Conservation (phyloP, 805 yeast genomes). For the Komagataella phaffii region DNA sequence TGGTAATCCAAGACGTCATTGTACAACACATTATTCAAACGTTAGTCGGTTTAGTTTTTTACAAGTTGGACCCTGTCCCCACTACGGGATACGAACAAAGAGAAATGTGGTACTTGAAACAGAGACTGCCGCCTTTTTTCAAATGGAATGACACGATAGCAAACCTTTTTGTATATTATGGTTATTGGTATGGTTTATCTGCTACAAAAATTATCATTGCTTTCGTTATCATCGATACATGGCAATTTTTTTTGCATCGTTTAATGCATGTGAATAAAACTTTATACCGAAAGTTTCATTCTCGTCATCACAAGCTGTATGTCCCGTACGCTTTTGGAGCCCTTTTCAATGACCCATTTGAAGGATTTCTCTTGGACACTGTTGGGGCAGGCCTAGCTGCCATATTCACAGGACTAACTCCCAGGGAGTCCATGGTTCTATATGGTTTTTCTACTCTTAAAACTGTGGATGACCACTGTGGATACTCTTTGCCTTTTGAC, state of each 20-base stretch:
- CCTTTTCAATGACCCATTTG: slow-evolving; percentile 83
- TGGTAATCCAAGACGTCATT: slow-evolving; percentile 72
- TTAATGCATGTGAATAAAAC: slow-evolving; percentile 73
- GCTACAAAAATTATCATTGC: slow-evolving; percentile 43
- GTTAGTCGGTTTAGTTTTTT: slow-evolving; percentile 44
- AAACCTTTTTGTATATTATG: slow-evolving; percentile 28
- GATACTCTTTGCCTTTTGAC: slow-evolving; percentile 88
- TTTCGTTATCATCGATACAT: slow-evolving; percentile 70
- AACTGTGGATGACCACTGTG: slow-evolving; percentile 98
- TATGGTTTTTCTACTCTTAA: slow-evolving; percentile 87
- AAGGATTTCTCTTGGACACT: slow-evolving; percentile 88
- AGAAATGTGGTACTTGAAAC: slow-evolving; percentile 32
- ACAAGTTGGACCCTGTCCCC: slow-evolving; percentile 41
- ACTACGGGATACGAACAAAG: slow-evolving; percentile 35
- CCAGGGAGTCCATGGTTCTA: slow-evolving; percentile 63
- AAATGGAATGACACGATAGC: slow-evolving; percentile 21
- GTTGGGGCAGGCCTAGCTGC: slow-evolving; percentile 83
- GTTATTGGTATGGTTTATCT: slow-evolving; percentile 57
- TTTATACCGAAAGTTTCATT: slow-evolving; percentile 73
- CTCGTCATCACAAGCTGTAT: slow-evolving; percentile 87
- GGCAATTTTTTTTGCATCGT: slow-evolving; percentile 92
- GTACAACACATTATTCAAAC: slow-evolving; percentile 81
- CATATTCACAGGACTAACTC: slow-evolving; percentile 44
- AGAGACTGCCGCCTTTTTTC: slow-evolving; percentile 10
- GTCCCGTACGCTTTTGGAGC: slow-evolving; percentile 98